Conservation (phyloP, 805 yeast species). For the Wickerhamomyces queroliae region DNA sequence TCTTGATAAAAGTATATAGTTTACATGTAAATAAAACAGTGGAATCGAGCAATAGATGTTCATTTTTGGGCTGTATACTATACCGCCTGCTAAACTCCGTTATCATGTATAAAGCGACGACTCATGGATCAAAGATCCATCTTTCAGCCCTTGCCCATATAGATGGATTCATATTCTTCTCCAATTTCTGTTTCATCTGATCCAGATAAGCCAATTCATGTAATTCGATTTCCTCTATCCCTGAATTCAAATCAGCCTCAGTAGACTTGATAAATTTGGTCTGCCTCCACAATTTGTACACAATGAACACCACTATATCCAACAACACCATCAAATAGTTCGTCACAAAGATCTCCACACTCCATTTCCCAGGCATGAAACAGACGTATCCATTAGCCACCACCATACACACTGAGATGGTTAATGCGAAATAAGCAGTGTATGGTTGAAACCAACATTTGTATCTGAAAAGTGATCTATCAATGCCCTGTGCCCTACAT, state of each 20-base stretch:
- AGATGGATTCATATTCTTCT: too few relatives aligned
- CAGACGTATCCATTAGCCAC: constrained; percentile 63
- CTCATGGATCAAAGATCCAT: too few relatives aligned
- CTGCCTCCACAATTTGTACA: constrained; percentile 43
- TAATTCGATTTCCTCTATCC: constrained; percentile 49
- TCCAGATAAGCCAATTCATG: constrained; percentile 37
- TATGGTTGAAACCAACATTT: constrained; percentile 57
- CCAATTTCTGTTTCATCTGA: not conserved
- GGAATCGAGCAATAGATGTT: too few relatives aligned
- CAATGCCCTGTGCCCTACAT: constrained; percentile 44
- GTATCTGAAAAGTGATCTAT: constrained; percentile 35
- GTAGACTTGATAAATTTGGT: constrained; percentile 38
- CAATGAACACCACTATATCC: constrained; percentile 37
- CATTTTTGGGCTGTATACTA: too few relatives aligned
- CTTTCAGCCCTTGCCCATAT: too few relatives aligned
- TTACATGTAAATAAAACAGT: too few relatives aligned
- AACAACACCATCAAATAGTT: constrained; percentile 69
- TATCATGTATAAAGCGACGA: too few relatives aligned
- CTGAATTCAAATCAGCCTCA: constrained; percentile 50
- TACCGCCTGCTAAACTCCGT: too few relatives aligned
- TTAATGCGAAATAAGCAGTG: constrained; percentile 42
- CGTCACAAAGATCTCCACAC: constrained; percentile 54
- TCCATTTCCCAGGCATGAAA: constrained; percentile 68
- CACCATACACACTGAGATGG: constrained; percentile 43
- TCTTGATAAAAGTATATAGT: too few relatives aligned